Base-by-base conservation (phyloP, 441 rosid genomes). In the Oxalis stricta region DNA sequence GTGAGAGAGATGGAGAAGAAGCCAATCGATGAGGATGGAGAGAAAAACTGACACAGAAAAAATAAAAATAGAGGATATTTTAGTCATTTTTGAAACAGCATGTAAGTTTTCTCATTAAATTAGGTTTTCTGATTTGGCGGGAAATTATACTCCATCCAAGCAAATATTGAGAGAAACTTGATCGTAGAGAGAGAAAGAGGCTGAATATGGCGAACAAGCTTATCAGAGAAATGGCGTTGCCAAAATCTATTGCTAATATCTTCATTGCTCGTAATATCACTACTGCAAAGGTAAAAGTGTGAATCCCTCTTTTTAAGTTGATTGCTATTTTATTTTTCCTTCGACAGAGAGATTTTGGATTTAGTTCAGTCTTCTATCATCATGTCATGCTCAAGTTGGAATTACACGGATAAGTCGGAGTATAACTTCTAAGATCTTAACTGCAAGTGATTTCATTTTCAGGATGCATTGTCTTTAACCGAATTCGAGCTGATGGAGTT, bases 401-500 rank as follows among this genome's bases (percentile, higher is more conserved):
- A 18, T 10, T 8, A 11, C 28, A 3, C 3, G 16, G 15, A 3
- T 38, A 1, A 10, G 0, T 19, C n/a, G 9, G 7, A n/a, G 4
- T 26, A 34, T 19, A 5, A 17, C 11, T 4, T 7, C 16, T 11
- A n/a, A 29, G 13, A 10, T 23, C 11, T 31, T 21, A 7, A 20
- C 6, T 13, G 18, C 15, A 8, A 11, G 10, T 5, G 8, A 15
- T 28, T 3, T 33, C 31, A 22, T 38, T 52, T 23, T 9, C 56
- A 87, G 95, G 95, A 84, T 17, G 86, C 87, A 0, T 56, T 88
- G 33, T 79, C 85, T 14, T 64, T 75, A 50, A 75, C 95, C 16
- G 97, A 88, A 38, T 77, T 77, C 48, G 85, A 88, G 56, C 44
- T 88, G 33, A 73, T 77, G 95, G 87, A 82, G 68, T 58, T 82